Conservation (phyloP, 257 asterid species). For the Petunia axillaris region DNA sequence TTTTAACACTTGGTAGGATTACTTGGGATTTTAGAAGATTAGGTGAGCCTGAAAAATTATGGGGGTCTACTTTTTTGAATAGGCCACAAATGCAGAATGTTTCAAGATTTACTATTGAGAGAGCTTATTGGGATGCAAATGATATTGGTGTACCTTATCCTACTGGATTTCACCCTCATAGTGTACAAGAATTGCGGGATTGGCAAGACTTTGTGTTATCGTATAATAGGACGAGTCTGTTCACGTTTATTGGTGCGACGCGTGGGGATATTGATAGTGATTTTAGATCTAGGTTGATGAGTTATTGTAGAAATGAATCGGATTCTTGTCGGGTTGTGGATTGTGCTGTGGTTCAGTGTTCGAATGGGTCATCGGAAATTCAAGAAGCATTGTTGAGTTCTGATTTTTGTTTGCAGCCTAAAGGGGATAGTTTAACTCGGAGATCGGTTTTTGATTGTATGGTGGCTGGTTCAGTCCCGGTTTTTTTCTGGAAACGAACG, state of each 20-base stretch:
- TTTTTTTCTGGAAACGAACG: conserved; percentile 65
- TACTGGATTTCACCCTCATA: conserved; percentile 85
- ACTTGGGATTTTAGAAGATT: conserved; percentile 86
- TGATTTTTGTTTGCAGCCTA: conserved; percentile 77
- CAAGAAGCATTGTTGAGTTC: conserved; percentile 57
- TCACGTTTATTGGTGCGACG: conserved; percentile 59
- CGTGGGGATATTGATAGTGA: conserved; percentile 50
- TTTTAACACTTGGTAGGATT: conserved; percentile 67
- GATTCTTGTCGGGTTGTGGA: conserved; percentile 56
- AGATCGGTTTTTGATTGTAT: conserved; percentile 77
- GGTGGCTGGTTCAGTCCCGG: conserved; percentile 85
- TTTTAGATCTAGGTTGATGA: conserved; percentile 48
- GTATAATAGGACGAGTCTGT: conserved; percentile 47
- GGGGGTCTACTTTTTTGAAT: conserved; percentile 82
- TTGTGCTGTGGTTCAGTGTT: conserved; percentile 55
- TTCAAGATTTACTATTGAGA: conserved; percentile 64
- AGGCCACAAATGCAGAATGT: conserved; percentile 67
- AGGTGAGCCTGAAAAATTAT: conserved; percentile 53
- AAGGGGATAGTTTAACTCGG: conserved; percentile 70
- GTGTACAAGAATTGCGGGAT: conserved; percentile 36
- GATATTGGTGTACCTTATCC: conserved; percentile 89
- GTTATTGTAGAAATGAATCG: conserved; percentile 52
- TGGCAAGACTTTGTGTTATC: conserved; percentile 66
- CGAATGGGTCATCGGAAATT: conserved; percentile 42
- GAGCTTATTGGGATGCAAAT: conserved; percentile 68